phyloP scores from a whole-genome alignment of 768 basidiomycete species.

The Cystobasidium onofrii region DNA sequence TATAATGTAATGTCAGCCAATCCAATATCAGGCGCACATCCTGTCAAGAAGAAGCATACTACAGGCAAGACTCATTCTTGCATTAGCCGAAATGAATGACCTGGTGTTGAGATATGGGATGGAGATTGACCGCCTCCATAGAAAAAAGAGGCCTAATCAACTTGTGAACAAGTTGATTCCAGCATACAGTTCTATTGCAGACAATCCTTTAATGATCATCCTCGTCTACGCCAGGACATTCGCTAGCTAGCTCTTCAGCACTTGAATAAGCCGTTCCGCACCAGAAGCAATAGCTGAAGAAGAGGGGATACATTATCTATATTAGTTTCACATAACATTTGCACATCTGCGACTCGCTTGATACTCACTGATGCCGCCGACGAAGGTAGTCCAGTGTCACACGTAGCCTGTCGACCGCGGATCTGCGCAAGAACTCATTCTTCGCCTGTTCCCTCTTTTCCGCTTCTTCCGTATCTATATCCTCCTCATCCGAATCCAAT shows the following conservation, averaged over 20 bases:
- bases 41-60: too few relatives aligned
- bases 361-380: conserved; percentile 34
- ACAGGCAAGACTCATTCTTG: too few relatives aligned
- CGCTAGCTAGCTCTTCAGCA: conserved; percentile 4
- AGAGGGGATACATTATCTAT: too few relatives aligned
- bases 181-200: too few relatives aligned
- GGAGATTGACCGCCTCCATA: too few relatives aligned
- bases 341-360: neutral
- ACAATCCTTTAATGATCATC: neutral
- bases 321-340: too few relatives aligned
- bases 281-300: conserved; percentile 37
- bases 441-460: conserved; percentile 2
- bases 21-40: too few relatives aligned
- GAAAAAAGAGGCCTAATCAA: too few relatives aligned
- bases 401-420: conserved; percentile 35
- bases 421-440: neutral
- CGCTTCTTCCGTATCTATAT: conserved; percentile 7
- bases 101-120: too few relatives aligned
- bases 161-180: too few relatives aligned
- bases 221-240: conserved; percentile 13
- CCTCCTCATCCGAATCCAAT: conserved; percentile 34
- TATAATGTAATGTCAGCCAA: neutral
- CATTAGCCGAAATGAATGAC: too few relatives aligned
- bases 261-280: conserved; percentile 37
- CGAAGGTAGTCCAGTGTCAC: conserved; percentile 37